Conservation (phyloP, 2,329 filamentous ascomycete genomes). For the Ophiostoma piceae region DNA sequence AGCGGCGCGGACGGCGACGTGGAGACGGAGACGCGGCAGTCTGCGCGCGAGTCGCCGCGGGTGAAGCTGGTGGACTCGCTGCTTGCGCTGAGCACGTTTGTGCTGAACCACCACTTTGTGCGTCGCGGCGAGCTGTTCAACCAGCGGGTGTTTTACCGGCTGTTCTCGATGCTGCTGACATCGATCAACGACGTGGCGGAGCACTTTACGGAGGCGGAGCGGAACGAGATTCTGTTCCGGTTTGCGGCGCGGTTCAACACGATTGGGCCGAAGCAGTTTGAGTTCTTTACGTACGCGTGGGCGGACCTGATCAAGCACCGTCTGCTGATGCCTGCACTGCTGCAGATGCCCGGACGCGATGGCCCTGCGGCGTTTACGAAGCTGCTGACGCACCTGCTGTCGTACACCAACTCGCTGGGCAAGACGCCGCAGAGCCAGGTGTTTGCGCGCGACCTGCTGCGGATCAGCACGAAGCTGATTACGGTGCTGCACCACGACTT, state of each 20-base stretch:
- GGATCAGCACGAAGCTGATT: slow-evolving; percentile 74
- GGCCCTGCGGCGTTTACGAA: slow-evolving; percentile 55
- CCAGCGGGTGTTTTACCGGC: slow-evolving; percentile 82
- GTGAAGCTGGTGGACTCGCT: slow-evolving; percentile 70
- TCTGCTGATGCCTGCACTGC: slow-evolving; percentile 72
- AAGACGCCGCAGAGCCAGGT: slow-evolving; percentile 60
- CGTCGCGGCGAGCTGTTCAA: slow-evolving; percentile 77
- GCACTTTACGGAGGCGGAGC: slow-evolving; percentile 56
- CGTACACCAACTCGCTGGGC: slow-evolving; percentile 72
- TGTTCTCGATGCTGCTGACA: slow-evolving; percentile 78
- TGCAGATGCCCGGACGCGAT: slow-evolving; percentile 51
- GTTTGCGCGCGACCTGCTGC: slow-evolving; percentile 76
- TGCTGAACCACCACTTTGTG: slow-evolving; percentile 80
- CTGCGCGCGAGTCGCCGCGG: slow-evolving; percentile 47
- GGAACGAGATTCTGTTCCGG: slow-evolving; percentile 63
- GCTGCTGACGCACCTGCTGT: slow-evolving; percentile 66
- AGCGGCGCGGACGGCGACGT: slow-evolving; percentile 41
- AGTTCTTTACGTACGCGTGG: slow-evolving; percentile 83
- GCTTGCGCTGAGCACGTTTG: slow-evolving; percentile 68
- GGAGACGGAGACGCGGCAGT: slow-evolving; percentile 33
- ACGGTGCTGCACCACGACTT: slow-evolving; percentile 89
- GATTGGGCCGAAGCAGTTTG: slow-evolving; percentile 66
- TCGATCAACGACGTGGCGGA: slow-evolving; percentile 42
- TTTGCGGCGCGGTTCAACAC: slow-evolving; percentile 67
- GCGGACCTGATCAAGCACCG: slow-evolving; percentile 76